Conservation (phyloP, 345 rosid species). For the sweet orange (Citrus sinensis) region DNA sequence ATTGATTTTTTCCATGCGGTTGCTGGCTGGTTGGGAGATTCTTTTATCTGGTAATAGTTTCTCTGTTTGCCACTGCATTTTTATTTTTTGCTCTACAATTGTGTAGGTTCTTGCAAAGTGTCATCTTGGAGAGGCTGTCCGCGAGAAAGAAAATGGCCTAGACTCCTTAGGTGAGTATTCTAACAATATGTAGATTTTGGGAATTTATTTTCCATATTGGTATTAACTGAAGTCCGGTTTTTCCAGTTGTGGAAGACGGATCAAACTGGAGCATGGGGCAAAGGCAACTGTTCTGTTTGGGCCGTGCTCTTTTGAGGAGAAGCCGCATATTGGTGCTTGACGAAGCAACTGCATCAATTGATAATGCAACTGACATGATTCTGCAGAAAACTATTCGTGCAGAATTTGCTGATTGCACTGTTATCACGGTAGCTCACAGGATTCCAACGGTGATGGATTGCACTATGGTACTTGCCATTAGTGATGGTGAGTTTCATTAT, state of each 20-base stretch:
- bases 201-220: background rate
- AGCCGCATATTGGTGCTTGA: slow-evolving; percentile 82
- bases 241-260: slow-evolving; percentile 81
- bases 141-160: slow-evolving; percentile 34
- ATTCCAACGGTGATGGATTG: slow-evolving; percentile 97
- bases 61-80: background rate
- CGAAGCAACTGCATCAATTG: slow-evolving; percentile 96
- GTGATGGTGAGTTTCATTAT: slow-evolving; percentile 58
- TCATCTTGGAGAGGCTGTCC: slow-evolving; percentile 36
- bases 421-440: slow-evolving; percentile 92
- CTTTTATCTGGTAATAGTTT: background rate
- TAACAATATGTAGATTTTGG: background rate
- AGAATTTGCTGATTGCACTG: slow-evolving; percentile 80
- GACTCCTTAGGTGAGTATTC: slow-evolving; percentile 15
- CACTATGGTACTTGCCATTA: slow-evolving; percentile 81
- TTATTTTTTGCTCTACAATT: background rate
- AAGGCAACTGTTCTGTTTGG: slow-evolving; percentile 81
- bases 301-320: slow-evolving; percentile 85
- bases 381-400: slow-evolving; percentile 75
- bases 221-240: background rate
- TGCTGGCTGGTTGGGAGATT: background rate
- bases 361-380: slow-evolving; percentile 84
- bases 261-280: slow-evolving; percentile 99
- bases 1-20: background rate
- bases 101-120: slow-evolving; percentile 40